Evolutionary conservation across 495 filamentous ascomycete species (phyloP).

Genomic region (Podospora pseudopauciseta): DNA sequence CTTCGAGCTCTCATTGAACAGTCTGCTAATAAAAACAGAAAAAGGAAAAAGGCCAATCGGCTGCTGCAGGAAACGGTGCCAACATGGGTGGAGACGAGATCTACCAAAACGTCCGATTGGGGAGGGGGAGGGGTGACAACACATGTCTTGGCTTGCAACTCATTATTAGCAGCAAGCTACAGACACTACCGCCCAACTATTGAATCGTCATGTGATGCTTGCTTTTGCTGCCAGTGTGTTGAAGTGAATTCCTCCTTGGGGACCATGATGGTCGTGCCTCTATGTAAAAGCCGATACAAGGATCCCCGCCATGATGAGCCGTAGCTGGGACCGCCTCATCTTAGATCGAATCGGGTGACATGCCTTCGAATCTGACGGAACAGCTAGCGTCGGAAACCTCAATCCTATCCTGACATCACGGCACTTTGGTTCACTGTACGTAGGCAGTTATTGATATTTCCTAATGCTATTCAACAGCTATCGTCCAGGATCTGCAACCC

Average conservation of each 20-base stretch:
- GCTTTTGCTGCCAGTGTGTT: not conserved
- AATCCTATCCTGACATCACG: not conserved
- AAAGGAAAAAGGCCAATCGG: not conserved
- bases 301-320: not conserved
- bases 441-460: not conserved
- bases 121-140: conserved; percentile 6
- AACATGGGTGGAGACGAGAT: not conserved
- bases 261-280: not conserved
- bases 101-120: not conserved
- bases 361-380: not conserved
- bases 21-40: not conserved
- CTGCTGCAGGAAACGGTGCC: not conserved
- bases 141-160: conserved; percentile 8
- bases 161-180: not conserved
- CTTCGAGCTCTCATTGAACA: not conserved
- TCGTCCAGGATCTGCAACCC: conserved; percentile 11
- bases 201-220: conserved; percentile 4
- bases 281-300: not conserved
- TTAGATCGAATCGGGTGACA: conserved; percentile 1
- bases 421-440: not conserved
- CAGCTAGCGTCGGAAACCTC: not conserved
- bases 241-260: not conserved
- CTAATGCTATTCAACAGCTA: conserved; percentile 2
- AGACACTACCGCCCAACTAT: not conserved
- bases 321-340: not conserved